Percentiles rank a stretch among this genome's conserved stretches.
Evolutionary conservation across 192 early-diverging fungal genomes (phyloP).

Genomic region (Pilaira anomala): DNA sequence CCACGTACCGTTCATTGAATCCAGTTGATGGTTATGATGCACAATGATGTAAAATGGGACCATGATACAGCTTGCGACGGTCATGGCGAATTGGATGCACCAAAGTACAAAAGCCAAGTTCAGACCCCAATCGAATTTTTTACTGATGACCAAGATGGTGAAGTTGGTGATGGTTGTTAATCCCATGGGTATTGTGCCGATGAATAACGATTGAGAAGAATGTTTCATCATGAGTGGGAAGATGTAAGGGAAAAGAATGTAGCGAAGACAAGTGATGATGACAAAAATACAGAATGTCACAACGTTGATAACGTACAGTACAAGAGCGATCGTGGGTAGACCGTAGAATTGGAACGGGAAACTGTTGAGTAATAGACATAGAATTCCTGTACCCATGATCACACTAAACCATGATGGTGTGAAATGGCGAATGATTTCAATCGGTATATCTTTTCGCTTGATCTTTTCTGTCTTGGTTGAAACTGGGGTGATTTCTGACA

Average conservation of each 20-base stretch:
- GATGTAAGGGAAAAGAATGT: conserved; percentile 42
- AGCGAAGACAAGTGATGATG: conserved; percentile 31
- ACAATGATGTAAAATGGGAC: conserved; percentile 43
- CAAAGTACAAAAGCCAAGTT: conserved; percentile 42
- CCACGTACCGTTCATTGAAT: conserved; percentile 42
- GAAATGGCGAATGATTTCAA: conserved; percentile 33
- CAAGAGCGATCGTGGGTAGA: conserved; percentile 40
- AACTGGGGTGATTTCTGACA: too few relatives aligned
- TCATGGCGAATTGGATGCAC: conserved; percentile 39
- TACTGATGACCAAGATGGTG: conserved; percentile 25
- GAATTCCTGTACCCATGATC: conserved; percentile 52
- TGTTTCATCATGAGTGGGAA: conserved; percentile 41
- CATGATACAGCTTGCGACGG: conserved; percentile 31
- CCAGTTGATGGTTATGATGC: conserved; percentile 42
- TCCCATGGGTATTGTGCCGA: conserved; percentile 54
- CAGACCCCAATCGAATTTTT: conserved; percentile 36
- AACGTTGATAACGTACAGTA: conserved; percentile 38
- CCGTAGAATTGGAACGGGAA: conserved; percentile 44
- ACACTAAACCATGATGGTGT: conserved; percentile 56
- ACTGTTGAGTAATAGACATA: conserved; percentile 28
- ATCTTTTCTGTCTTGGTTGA: too few relatives aligned
- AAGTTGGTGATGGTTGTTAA: conserved; percentile 41
- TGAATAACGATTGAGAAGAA: conserved; percentile 43
- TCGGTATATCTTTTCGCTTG: neutral
- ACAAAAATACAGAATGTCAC: conserved; percentile 33